Conservation (phyloP, 2,329 filamentous ascomycete species). For the Talaromyces atroroseus region DNA sequence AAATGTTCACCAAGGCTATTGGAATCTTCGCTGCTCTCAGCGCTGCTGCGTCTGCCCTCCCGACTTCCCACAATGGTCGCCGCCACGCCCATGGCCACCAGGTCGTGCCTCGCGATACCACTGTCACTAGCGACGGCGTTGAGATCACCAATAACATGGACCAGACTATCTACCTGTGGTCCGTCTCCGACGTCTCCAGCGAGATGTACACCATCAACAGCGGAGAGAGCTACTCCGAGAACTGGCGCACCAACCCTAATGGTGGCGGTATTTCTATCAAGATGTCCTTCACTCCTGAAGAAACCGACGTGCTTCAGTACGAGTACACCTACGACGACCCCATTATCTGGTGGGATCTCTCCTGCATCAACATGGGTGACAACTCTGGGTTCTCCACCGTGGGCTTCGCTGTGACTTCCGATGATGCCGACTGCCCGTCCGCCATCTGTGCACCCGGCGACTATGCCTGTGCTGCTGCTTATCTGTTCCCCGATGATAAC, state of each 20-base stretch:
- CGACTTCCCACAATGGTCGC: slow-evolving; percentile 14
- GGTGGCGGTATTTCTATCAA: slow-evolving; percentile 41
- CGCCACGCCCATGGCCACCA: slow-evolving; percentile 6
- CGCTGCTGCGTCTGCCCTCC: slow-evolving; percentile 27
- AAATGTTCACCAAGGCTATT: slow-evolving; percentile 35
- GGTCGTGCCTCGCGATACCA: slow-evolving; percentile 15
- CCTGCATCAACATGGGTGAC: slow-evolving; percentile 31
- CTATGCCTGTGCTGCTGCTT: slow-evolving; percentile 31
- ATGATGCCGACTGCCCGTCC: slow-evolving; percentile 25
- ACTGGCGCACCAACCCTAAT: slow-evolving; percentile 31
- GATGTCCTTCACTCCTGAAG: slow-evolving; percentile 27
- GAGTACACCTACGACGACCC: slow-evolving; percentile 32
- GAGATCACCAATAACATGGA: slow-evolving; percentile 36
- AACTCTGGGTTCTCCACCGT: slow-evolving; percentile 29
- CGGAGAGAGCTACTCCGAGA: slow-evolving; percentile 32
- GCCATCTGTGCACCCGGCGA: slow-evolving; percentile 34
- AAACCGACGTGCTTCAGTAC: slow-evolving; percentile 38
- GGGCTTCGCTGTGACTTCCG: slow-evolving; percentile 32
- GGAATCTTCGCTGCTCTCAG: slow-evolving; percentile 28
- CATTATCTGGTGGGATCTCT: slow-evolving; percentile 37
- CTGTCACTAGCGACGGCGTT: slow-evolving; percentile 27
- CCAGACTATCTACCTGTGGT: slow-evolving; percentile 37
- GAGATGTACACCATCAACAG: slow-evolving; percentile 31
- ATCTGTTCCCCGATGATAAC: slow-evolving; percentile 37
- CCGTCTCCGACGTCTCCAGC: slow-evolving; percentile 30